These are phyloP conservation scores for Candida sphagnicola DNA, from an alignment of 805 yeast species.

Conservation along the genomic window DNA sequence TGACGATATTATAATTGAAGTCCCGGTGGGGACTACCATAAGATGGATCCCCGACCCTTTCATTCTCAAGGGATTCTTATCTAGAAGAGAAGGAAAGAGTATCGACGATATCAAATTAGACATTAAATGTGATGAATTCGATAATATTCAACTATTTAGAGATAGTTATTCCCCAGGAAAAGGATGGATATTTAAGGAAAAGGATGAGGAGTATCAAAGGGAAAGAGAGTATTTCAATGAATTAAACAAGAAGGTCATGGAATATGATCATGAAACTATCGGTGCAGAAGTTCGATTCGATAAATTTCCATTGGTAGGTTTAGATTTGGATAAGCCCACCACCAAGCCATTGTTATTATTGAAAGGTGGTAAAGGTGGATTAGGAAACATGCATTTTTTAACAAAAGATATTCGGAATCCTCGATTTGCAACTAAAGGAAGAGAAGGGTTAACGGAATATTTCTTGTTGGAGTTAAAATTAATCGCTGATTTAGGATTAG, in stretches of 20 bases:
- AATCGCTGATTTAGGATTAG: constrained; percentile 89
- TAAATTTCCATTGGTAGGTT: constrained; percentile 74
- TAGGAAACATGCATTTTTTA: constrained; percentile 94
- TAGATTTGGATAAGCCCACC: constrained; percentile 63
- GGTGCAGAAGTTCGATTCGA: constrained; percentile 60
- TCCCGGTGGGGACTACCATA: constrained; percentile 88
- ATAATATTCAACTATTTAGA: constrained; percentile 53
- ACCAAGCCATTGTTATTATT: constrained; percentile 65
- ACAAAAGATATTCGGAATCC: constrained; percentile 86
- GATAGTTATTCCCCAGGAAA: constrained; percentile 62
- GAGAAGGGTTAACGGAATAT: constrained; percentile 59
- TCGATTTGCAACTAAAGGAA: constrained; percentile 77
- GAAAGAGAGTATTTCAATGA: constrained; percentile 63
- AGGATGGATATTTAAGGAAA: constrained; percentile 88
- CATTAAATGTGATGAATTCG: constrained; percentile 21
- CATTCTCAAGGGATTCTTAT: constrained; percentile 29
- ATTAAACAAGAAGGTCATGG: constrained; percentile 59
- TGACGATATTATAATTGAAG: constrained; percentile 70
- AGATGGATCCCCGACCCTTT: constrained; percentile 81
- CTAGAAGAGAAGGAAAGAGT: constrained; percentile 11
- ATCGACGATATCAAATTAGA: constrained; percentile 25
- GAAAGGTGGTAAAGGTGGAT: constrained; percentile 89
- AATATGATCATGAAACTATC: constrained; percentile 57
- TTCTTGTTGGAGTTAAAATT: constrained; percentile 82
- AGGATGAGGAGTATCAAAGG: constrained; percentile 65